phyloP scores from a whole-genome alignment of 768 basidiomycete genomes.

The Suillus subalutaceus region DNA sequence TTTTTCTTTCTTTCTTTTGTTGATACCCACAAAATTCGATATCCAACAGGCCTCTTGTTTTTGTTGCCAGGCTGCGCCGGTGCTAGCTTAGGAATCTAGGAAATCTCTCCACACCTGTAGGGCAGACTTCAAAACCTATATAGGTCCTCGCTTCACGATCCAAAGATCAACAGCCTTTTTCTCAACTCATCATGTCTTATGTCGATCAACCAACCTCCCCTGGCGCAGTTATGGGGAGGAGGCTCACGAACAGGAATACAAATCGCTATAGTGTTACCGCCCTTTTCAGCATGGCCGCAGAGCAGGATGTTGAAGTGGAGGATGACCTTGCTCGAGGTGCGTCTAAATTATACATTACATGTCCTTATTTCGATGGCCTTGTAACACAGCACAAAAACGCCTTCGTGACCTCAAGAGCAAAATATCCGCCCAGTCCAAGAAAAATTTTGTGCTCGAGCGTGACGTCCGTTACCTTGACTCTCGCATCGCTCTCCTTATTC shows the following conservation, averaged over 20 bases:
- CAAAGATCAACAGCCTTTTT: constrained; percentile 7
- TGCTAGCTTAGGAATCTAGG: constrained; percentile 35
- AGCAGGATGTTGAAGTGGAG: constrained; percentile 97
- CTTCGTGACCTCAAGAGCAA: constrained; percentile 93
- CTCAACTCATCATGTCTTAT: constrained; percentile 53
- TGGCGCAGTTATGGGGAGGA: constrained; percentile 65
- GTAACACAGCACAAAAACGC: constrained; percentile 86
- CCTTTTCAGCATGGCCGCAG: constrained; percentile 96
- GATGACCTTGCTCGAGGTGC: constrained; percentile 93
- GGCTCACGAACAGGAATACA: constrained; percentile 89
- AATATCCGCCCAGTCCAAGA: constrained; percentile 98
- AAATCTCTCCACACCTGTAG: constrained; percentile 7
- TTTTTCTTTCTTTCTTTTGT: constrained; percentile 20
- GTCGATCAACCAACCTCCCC: constrained; percentile 64
- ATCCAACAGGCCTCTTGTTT: constrained; percentile 22
- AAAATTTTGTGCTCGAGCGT: constrained; percentile 98
- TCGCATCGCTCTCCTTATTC: constrained; percentile 94
- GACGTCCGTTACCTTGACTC: constrained; percentile 98
- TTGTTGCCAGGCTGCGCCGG: constrained; percentile 40
- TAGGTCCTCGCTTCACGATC: constrained; percentile 10
- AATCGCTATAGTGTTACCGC: constrained; percentile 97
- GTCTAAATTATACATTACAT: constrained; percentile 26
- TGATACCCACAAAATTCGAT: constrained; percentile 40
- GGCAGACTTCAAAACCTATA: constrained; percentile 13
- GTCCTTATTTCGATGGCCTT: neutral